Base-by-base conservation (phyloP, 2,329 filamentous ascomycete genomes). In the Catunica adiposa region DNA sequence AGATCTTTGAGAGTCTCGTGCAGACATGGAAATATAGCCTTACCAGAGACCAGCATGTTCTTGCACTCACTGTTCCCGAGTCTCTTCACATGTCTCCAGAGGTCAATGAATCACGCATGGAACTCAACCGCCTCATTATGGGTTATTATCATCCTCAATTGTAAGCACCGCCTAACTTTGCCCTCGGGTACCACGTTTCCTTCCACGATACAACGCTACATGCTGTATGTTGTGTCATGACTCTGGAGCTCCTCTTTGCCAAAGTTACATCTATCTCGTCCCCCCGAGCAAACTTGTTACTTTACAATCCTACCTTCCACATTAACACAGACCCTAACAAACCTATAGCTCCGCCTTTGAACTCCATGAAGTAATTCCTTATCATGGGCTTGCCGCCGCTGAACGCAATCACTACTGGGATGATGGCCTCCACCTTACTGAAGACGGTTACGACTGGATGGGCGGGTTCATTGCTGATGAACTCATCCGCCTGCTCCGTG, bases 31-130 rank as follows among this genome's bases (percentile, higher is more conserved):
- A 70, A 46, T 64, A 76, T 1, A 70, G 75, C 1, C 68, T 82
- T 1, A 62, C 64, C 1, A 69, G 70, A 26, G 72, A 72, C 9
- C 70, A 70, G 61, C 78, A 78, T 58, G 74, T 84, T 7, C 72
- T 85, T 2, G 79, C 79, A 3, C 68, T 84, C 51, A 84, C 80
- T 0, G 70, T 85, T 1, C 79, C 78, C 0, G 80, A 83, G 60
- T 71, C 71, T 62, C 61, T 22, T 59, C 59, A 5, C 60, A 62
- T n/a, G 60, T 60, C 22, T 56, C 72, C 20, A 64, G 66, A 17
- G 59, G 60, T 26, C 64, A 62, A 37, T 68, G n/a, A 38, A 22
- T 29, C 50, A 22, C 50, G 50, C 34, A 4, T 22, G 2, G 50
- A 38, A 20, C 29, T 52, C 7, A 84, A 84, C 61, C 59, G 64